phyloP scores from a whole-genome alignment of 805 yeast genomes.

The Sungouiozyma intestinalis region DNA sequence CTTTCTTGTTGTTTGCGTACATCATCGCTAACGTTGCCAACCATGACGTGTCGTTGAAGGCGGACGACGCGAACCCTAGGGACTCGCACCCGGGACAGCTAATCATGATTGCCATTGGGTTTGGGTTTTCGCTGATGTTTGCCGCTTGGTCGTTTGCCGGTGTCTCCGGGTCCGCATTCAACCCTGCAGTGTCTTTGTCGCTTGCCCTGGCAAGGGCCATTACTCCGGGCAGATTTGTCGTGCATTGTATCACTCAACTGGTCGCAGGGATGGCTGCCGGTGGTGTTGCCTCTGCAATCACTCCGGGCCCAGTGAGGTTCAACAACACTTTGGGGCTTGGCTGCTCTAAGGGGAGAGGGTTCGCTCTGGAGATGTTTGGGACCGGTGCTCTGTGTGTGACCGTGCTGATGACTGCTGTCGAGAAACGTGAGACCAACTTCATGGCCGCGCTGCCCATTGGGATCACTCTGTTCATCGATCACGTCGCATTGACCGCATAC shows the following conservation, averaged over 20 bases:
- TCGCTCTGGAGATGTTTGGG: constrained; percentile 75
- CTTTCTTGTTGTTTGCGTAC: constrained; percentile 73
- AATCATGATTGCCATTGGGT: constrained; percentile 75
- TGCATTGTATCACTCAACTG: constrained; percentile 59
- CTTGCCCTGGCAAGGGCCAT: constrained; percentile 64
- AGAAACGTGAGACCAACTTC: constrained; percentile 62
- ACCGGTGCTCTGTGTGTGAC: constrained; percentile 64
- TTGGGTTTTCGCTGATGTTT: constrained; percentile 71
- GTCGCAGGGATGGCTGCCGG: constrained; percentile 89
- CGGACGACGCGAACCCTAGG: constrained; percentile 23
- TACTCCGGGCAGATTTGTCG: constrained; percentile 57
- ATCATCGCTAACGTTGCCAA: constrained; percentile 79
- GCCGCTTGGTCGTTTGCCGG: constrained; percentile 34
- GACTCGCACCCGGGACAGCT: constrained; percentile 57
- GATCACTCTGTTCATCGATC: constrained; percentile 69
- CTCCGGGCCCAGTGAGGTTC: constrained; percentile 68
- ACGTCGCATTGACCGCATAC: constrained; percentile 68
- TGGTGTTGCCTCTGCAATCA: constrained; percentile 76
- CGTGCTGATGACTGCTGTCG: constrained; percentile 75
- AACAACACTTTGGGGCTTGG: constrained; percentile 67
- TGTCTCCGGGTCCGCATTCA: constrained; percentile 81
- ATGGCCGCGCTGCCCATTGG: constrained; percentile 82
- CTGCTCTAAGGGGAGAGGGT: constrained; percentile 60
- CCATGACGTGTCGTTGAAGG: constrained; percentile 33
- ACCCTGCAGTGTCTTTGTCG: constrained; percentile 78